phyloP scores from a whole-genome alignment of 257 asterid genomes.

The Solanum tarapatanum region DNA sequence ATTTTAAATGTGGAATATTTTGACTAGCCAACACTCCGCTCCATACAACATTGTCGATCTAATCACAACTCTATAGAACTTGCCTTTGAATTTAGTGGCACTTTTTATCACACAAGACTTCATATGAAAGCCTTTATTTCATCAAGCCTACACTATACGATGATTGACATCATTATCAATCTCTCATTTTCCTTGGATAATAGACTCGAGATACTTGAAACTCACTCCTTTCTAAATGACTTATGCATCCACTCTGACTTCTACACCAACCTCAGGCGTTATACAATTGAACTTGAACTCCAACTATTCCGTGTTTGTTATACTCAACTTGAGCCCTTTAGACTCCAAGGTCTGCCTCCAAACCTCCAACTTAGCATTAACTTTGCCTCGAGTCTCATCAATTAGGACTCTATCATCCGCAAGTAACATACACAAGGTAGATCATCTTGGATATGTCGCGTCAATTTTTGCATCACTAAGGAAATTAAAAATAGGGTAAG shows the following conservation, averaged over 20 bases:
- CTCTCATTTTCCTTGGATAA: neutral
- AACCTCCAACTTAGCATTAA: neutral
- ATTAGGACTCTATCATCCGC: neutral
- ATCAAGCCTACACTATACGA: neutral
- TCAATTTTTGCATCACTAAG: neutral
- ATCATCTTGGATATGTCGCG: neutral
- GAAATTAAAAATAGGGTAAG: no score
- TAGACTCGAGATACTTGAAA: neutral
- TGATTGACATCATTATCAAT: neutral
- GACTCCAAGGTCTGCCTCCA: neutral
- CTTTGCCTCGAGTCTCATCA: neutral
- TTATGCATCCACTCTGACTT: neutral
- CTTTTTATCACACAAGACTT: neutral
- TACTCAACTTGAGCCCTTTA: neutral
- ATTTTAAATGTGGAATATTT: no score
- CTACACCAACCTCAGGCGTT: neutral
- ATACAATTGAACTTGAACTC: neutral
- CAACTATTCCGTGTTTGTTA: no score
- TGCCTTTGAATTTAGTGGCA: neutral
- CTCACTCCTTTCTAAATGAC: neutral
- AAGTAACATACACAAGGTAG: neutral
- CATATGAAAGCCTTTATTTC: neutral
- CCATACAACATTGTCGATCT: neutral
- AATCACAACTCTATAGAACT: neutral
- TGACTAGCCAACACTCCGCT: neutral